Evolutionary conservation across 192 early-diverging fungal species (phyloP), one percentile per base, ranked within the genome.

Genomic region (Linnemannia hyalina): DNA sequence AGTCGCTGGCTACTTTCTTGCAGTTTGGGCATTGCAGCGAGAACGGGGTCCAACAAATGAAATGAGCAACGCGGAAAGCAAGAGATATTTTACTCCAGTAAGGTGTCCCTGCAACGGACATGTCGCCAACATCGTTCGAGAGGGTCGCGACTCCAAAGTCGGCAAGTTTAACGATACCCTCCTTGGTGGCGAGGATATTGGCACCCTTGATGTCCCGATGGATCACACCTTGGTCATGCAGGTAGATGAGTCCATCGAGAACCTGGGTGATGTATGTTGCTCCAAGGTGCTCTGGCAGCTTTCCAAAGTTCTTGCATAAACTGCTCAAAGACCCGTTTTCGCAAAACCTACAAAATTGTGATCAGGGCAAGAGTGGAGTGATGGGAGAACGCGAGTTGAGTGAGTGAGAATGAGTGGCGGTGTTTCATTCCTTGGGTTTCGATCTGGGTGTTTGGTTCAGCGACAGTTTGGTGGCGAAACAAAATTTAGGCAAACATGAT

Each of bases 191-290:
- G 29, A 95, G 82, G 10, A 95, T 93, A 80, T 95, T 95, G 71
- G 91, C 93, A 77, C 96, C 96, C 91, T 99, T 99, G 69, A 99
- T 95, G 75, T 97, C 97, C 36, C 97, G 94, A 81, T 98, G 97
- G 36, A 99, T 91, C 70, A 98, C 95, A 36, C 96, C 95, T 69
- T 90, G 91, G 23, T 91, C 89, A 85, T 99, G 98, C 75, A 99
- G 92, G 78, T 96, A 98, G 29, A 91, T 90, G 71, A 99, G 90
- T 13, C 98, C 98, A 22, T 93, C 90, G 9, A 99, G 90, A 63
- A 99, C 89, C 89, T 99, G 98, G 20, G 90, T 90, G 13, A 95
- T 92, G 52, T 95, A 95, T n/a, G 93, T 92, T 22, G 93, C 94
- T 26, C 94, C 93, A 36, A 95, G 83, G 60, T 93, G 91, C 72